phyloP scores from a whole-genome alignment of 192 early-diverging fungal species.

The Obelidium mucronatum region DNA sequence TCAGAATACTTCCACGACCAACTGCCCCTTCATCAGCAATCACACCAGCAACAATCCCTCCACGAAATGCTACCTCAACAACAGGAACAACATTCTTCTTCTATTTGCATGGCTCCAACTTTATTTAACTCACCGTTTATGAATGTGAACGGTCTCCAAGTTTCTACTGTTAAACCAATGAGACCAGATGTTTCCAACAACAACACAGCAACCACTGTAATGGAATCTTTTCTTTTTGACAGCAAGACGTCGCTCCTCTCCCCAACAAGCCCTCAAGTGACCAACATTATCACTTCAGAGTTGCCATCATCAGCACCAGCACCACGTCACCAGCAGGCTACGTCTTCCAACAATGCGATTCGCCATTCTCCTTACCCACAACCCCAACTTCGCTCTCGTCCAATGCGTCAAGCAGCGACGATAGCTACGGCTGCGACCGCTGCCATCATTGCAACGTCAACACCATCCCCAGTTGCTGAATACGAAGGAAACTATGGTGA shows the following conservation, averaged over 20 bases:
- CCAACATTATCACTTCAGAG: neutral
- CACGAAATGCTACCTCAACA: neutral
- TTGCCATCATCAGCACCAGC: neutral
- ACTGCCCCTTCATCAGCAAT: neutral
- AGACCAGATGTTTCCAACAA: neutral
- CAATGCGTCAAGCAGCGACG: neutral
- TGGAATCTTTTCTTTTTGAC: neutral
- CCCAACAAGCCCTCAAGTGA: neutral
- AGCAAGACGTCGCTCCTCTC: too few species aligned
- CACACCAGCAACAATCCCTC: neutral
- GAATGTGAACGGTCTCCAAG: neutral
- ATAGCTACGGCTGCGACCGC: neutral
- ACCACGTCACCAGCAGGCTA: neutral
- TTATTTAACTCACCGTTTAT: slow-evolving; percentile 3
- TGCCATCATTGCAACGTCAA: neutral
- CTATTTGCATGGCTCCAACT: slow-evolving; percentile 24
- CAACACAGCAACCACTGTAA: neutral
- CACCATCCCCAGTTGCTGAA: neutral
- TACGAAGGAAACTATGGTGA: neutral
- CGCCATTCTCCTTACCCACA: too few species aligned
- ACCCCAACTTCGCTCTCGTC: neutral
- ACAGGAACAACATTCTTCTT: slow-evolving; percentile 13
- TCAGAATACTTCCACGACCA: neutral
- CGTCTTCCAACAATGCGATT: neutral
- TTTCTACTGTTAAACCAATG: neutral